Conservation (phyloP, 2,329 filamentous ascomycete species). For the Fusarium multiceps region DNA sequence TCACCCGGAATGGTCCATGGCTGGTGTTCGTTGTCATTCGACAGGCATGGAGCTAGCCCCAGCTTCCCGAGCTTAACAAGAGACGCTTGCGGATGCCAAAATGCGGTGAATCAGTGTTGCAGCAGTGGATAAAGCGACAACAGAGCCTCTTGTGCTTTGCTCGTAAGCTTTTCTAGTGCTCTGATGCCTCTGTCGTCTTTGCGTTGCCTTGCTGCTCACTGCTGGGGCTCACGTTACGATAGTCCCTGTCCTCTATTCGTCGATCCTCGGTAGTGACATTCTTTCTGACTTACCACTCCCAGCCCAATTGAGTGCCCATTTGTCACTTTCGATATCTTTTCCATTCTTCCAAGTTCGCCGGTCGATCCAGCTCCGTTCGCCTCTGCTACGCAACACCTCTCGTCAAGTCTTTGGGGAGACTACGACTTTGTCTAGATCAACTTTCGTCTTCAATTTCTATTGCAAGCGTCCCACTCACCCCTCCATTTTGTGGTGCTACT, state of each 20-base stretch:
- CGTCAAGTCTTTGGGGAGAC: conserved; percentile 6
- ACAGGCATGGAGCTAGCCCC: conserved; percentile 34
- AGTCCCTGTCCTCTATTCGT: conserved; percentile 35
- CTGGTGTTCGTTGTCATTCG: conserved; percentile 31
- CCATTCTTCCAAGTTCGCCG: conserved; percentile 37
- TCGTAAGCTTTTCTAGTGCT: conserved; percentile 19
- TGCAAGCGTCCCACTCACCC: conserved; percentile 42
- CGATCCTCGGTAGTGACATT: conserved; percentile 35
- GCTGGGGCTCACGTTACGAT: conserved; percentile 28
- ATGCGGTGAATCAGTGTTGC: conserved; percentile 46
- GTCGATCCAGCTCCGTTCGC: conserved; percentile 15
- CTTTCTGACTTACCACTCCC: conserved; percentile 37
- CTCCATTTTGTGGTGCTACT: conserved; percentile 42
- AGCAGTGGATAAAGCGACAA: conserved; percentile 27
- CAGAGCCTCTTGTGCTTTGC: conserved; percentile 32
- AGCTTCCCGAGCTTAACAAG: conserved; percentile 38
- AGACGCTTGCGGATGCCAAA: conserved; percentile 44
- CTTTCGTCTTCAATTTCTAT: conserved; percentile 34
- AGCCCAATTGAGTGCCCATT: conserved; percentile 38
- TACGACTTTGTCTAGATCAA: conserved; percentile 32
- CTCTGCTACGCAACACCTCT: conserved; percentile 4
- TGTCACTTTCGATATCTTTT: conserved; percentile 31
- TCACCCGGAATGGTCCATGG: conserved; percentile 40
- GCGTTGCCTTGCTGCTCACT: conserved; percentile 14
- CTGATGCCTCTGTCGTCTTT: conserved; percentile 16